Evolutionary conservation across 768 basidiomycete genomes (phyloP), one percentile per base, ranked within the genome.

Genomic region (Panus rudis): DNA sequence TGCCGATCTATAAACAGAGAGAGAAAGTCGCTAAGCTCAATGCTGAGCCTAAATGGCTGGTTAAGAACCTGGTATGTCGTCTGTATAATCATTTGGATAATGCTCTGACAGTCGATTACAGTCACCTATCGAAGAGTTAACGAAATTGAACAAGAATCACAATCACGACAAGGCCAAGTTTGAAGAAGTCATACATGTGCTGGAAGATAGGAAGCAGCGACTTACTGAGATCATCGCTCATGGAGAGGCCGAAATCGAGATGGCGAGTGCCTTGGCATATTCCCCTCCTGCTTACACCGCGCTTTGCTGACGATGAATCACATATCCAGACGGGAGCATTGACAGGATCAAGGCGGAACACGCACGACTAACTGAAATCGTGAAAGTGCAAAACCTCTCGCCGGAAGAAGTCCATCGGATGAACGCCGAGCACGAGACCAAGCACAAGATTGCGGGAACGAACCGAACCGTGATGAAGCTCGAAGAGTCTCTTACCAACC

Each of bases 401-500:
- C 85, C 87, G 0, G 90, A 93, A 61, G 93, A 99, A 63, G 91
- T 96, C 31, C 65, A 77, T 42, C 81, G 81, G 27, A 93, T 99
- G 89, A 92, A 84, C 54, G 79, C 79, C 4, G 92, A 97, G 51
- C 84, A 91, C 45, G 88, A 92, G 52, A 78, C 71, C 21, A 83
- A 78, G 50, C 69, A 76, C 48, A 91, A 84, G 56, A 76, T 89
- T 6, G 63, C 78, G 0, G 84, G 92, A 52, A 78, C 83, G 2
- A 81, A 83, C 46, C 78, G 82, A 55, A 62, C 67, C 13, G 74
- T 86, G 24, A 81, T 88, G 71, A 76, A 78, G 14, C 76, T 91
- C 38, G 94, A 98, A 59, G 84, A 98, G 45, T 75, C 77, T 40
- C 76, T 91, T 45, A n/a, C n/a, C n/a, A n/a, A 79, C 85, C 2